A percentile compares a stretch with the other conserved stretches of the same genome.
These are phyloP conservation scores for Candida nanaspora DNA, from an alignment of 805 yeast genomes.

Conservation along the genomic window DNA sequence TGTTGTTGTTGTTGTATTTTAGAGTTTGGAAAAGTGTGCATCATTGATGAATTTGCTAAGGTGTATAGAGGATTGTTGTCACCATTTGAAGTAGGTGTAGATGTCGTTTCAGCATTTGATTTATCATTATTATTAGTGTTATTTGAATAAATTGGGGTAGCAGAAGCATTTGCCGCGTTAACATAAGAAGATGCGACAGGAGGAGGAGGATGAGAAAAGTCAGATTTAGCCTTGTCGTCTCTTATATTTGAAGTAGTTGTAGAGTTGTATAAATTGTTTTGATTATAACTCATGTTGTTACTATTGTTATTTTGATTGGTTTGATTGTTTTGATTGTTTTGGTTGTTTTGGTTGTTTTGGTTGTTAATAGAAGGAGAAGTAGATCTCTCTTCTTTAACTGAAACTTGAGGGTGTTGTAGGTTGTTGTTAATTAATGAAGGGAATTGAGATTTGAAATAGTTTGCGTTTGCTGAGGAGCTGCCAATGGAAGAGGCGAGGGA, in stretches of 20 bases:
- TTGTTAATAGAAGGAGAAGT: no score
- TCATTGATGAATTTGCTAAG: conserved; percentile 19
- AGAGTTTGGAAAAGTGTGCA: background rate
- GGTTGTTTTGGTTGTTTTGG: no score
- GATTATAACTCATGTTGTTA: no score
- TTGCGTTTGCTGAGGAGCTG: no score
- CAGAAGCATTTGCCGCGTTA: background rate
- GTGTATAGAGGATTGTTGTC: conserved; percentile 22
- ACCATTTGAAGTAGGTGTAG: background rate
- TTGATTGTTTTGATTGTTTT: no score
- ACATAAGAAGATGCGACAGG: background rate
- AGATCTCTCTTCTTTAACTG: background rate
- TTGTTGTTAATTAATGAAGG: background rate
- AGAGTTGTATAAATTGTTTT: background rate
- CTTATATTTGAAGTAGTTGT: background rate
- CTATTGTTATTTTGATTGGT: no score
- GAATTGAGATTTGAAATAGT: background rate
- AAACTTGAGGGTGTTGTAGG: background rate
- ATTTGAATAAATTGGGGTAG: background rate
- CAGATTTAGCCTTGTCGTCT: background rate
- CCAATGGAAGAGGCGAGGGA: no score
- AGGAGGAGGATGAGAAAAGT: background rate
- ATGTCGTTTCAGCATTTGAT: conserved; percentile 1
- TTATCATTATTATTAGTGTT: conserved; percentile 7
- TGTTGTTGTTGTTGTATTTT: background rate